A percentile compares a stretch with the other conserved stretches of the same genome.
Conservation (phyloP, 108 stramenopile species). For the Licmophora abbreviata region DNA sequence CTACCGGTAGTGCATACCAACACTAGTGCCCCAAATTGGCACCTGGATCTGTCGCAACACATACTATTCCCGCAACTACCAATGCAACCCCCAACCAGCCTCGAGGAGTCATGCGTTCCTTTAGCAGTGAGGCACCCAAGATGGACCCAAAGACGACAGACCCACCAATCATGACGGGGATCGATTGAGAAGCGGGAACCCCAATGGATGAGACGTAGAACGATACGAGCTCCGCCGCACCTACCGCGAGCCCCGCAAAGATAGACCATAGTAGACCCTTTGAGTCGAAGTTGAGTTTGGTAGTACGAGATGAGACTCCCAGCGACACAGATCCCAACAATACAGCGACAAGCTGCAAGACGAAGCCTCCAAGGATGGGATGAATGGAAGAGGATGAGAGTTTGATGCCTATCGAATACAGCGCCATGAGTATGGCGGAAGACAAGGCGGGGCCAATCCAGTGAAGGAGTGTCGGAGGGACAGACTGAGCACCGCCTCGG, state of each 20-base stretch:
- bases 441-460: slow-evolving; percentile 53
- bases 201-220: slow-evolving; percentile 51
- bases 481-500: too few species aligned
- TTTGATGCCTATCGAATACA: slow-evolving; percentile 72
- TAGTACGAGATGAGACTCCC: neutral
- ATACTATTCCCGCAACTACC: slow-evolving; percentile 35
- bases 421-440: slow-evolving; percentile 56
- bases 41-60: slow-evolving; percentile 40
- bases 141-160: slow-evolving; percentile 53
- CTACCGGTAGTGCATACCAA: too few species aligned
- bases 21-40: too few species aligned
- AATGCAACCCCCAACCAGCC: slow-evolving; percentile 56
- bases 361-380: slow-evolving; percentile 60
- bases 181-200: slow-evolving; percentile 55
- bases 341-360: slow-evolving; percentile 64
- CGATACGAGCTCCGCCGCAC: slow-evolving; percentile 50
- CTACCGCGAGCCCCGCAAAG: slow-evolving; percentile 35
- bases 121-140: slow-evolving; percentile 28
- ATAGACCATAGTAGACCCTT: slow-evolving; percentile 33
- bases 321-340: slow-evolving; percentile 33
- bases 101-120: slow-evolving; percentile 25
- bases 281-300: slow-evolving; percentile 6
- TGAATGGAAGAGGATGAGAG: slow-evolving; percentile 42
- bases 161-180: slow-evolving; percentile 64
- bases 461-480: slow-evolving; percentile 21